phyloP scores from a whole-genome alignment of 305 asterid genomes.

The Fraxinus dipetala region DNA sequence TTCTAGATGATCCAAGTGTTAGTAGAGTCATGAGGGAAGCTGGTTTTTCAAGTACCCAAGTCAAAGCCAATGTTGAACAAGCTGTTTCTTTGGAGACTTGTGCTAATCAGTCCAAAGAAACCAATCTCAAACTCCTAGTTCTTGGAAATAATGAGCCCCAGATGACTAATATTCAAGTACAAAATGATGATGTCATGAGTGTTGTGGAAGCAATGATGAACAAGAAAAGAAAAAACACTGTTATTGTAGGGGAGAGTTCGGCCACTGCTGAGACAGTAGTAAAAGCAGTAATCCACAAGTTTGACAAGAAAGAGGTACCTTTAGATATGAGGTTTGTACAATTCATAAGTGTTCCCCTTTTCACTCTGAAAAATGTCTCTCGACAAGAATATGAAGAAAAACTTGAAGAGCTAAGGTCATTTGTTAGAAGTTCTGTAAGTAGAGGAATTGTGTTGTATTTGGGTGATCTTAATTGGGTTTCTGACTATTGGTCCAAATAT shows the following conservation, averaged over 20 bases:
- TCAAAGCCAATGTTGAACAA: constrained; percentile 74
- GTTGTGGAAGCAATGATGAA: constrained; percentile 64
- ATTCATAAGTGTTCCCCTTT: constrained; percentile 80
- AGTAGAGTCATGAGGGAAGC: constrained; percentile 97
- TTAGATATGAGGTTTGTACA: constrained; percentile 59
- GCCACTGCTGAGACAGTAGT: constrained; percentile 54
- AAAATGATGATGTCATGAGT: constrained; percentile 43
- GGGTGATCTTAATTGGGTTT: constrained; percentile 84
- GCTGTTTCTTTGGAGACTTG: constrained; percentile 38
- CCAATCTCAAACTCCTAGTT: constrained; percentile 30
- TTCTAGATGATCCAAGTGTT: constrained; percentile 91
- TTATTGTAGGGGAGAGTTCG: constrained; percentile 50
- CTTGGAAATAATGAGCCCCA: constrained; percentile 34
- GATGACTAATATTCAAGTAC: constrained; percentile 21
- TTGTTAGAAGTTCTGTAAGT: constrained; percentile 50
- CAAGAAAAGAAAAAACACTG: constrained; percentile 51
- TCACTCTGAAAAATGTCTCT: constrained; percentile 46
- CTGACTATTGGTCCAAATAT: constrained; percentile 68
- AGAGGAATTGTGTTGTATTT: constrained; percentile 78
- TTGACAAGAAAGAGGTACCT: constrained; percentile 56
- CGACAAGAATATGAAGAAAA: constrained; percentile 71
- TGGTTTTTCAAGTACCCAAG: constrained; percentile 83
- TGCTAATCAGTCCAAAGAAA: constrained; percentile 29
- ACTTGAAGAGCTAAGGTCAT: constrained; percentile 65
- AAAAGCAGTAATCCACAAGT: constrained; percentile 61